Percentiles rank a stretch among this genome's conserved stretches.
phyloP scores from a whole-genome alignment of 2,329 filamentous ascomycete genomes.

The Eutypa lata region DNA sequence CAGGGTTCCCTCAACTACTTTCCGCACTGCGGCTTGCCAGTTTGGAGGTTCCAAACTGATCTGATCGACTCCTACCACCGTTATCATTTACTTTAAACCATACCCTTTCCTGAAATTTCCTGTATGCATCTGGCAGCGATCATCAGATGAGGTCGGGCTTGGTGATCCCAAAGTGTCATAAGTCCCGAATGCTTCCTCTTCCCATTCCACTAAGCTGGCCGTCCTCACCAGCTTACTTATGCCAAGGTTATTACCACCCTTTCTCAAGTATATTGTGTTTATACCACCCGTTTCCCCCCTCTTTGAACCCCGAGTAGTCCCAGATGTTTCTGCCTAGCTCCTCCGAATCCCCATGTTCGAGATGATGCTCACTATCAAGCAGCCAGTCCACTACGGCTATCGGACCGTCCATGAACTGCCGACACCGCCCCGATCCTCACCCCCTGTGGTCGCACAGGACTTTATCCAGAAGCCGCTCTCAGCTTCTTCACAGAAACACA shows the following conservation, averaged over 20 bases:
- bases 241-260: constrained; percentile 36
- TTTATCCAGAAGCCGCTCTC: constrained; percentile 38
- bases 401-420: constrained; percentile 61
- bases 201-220: constrained; percentile 32
- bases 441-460: constrained; percentile 51
- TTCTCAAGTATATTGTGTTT: constrained; percentile 10
- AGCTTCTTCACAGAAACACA: constrained; percentile 41
- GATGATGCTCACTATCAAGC: constrained; percentile 61
- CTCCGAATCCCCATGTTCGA: constrained; percentile 20
- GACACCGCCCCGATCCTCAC: constrained; percentile 56
- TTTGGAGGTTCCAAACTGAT: constrained; percentile 16
- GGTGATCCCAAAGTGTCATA: constrained; percentile 31
- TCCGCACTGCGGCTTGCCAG: constrained; percentile 26
- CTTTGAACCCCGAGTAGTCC: constrained; percentile 19
- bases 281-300: constrained; percentile 2
- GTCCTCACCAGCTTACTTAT: constrained; percentile 36
- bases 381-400: constrained; percentile 58
- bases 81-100: constrained; percentile 20
- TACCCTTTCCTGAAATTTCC: constrained; percentile 21
- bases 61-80: constrained; percentile 19
- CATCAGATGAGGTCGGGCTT: constrained; percentile 34
- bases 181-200: constrained; percentile 31
- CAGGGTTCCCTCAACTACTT: constrained; percentile 25
- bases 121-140: constrained; percentile 30
- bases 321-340: constrained; percentile 21